Percentiles rank a stretch among this genome's conserved stretches.
Evolutionary conservation across 257 asterid genomes (phyloP).

Genomic region (Phtheirospermum japonicum): DNA sequence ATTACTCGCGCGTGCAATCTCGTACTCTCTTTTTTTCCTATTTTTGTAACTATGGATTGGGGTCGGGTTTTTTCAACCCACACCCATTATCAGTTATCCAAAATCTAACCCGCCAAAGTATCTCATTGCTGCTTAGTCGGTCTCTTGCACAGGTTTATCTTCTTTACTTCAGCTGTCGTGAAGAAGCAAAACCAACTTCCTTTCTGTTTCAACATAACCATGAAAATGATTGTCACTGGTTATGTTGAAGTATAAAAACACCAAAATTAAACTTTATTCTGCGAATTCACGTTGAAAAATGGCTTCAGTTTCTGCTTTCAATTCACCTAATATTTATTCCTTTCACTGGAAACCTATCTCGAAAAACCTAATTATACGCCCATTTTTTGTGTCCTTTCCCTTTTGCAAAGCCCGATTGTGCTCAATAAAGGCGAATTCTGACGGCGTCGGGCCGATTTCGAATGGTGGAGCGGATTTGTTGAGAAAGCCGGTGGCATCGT

Average conservation of each 20-base stretch:
- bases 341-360: constrained; percentile 41
- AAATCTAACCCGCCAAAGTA: constrained; percentile 20
- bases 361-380: constrained; percentile 40
- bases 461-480: constrained; percentile 50
- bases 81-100: constrained; percentile 19
- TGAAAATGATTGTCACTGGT: neutral
- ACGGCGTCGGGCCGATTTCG: constrained; percentile 34
- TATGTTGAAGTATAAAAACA: neutral
- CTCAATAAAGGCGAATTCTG: constrained; percentile 48
- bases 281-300: neutral
- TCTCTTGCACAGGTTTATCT: constrained; percentile 19
- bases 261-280: constrained; percentile 9
- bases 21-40: no score
- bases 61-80: neutral
- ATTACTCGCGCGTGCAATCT: no score
- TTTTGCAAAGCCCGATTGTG: constrained; percentile 34
- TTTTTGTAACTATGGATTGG: no score
- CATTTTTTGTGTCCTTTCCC: constrained; percentile 42
- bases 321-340: constrained; percentile 27
- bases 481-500: constrained; percentile 61
- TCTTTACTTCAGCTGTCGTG: constrained; percentile 11
- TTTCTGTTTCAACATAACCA: neutral
- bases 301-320: constrained; percentile 33
- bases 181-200: constrained; percentile 2
- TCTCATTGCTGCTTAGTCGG: neutral